Evolutionary conservation across 1,139 yeast genomes (phyloP).

Genomic region (Yamadazyma taylorii): DNA sequence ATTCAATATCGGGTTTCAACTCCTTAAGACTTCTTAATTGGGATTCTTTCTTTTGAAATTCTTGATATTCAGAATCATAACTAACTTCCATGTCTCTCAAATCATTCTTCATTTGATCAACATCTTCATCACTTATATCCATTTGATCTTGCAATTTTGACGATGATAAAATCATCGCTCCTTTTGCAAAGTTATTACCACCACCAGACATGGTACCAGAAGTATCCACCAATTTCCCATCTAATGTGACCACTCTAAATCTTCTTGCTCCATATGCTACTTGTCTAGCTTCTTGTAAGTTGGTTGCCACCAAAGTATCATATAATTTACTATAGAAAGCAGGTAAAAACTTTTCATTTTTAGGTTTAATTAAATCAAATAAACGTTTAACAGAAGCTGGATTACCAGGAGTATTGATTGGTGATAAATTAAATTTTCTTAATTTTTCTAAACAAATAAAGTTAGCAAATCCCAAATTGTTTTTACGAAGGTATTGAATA

Average conservation of each 20-base stretch:
- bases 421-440: slow-evolving; percentile 57
- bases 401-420: slow-evolving; percentile 60
- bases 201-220: slow-evolving; percentile 99
- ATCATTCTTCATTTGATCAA: slow-evolving; percentile 55
- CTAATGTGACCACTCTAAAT: slow-evolving; percentile 88
- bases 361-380: slow-evolving; percentile 76
- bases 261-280: slow-evolving; percentile 85
- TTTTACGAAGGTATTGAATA: slow-evolving; percentile 80
- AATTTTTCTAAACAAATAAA: slow-evolving; percentile 80
- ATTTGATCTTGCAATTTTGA: slow-evolving; percentile 21
- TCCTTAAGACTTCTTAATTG: slow-evolving; percentile 59
- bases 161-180: slow-evolving; percentile 57
- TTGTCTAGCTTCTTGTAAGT: slow-evolving; percentile 75
- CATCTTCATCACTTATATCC: slow-evolving; percentile 55
- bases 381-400: slow-evolving; percentile 80
- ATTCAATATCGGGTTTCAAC: slow-evolving; percentile 70
- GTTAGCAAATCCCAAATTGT: slow-evolving; percentile 85
- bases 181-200: slow-evolving; percentile 65
- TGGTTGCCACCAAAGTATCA: slow-evolving; percentile 84
- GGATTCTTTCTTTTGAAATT: slow-evolving; percentile 58
- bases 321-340: slow-evolving; percentile 87
- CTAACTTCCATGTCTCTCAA: slow-evolving; percentile 55
- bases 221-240: slow-evolving; percentile 90
- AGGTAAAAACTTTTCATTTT: slow-evolving; percentile 67
- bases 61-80: slow-evolving; percentile 51